Percentiles rank a stretch among this genome's conserved stretches.
These are phyloP conservation scores for Monosporascus cannonballus DNA, from an alignment of 2,329 filamentous ascomycete genomes.

Conservation along the genomic window DNA sequence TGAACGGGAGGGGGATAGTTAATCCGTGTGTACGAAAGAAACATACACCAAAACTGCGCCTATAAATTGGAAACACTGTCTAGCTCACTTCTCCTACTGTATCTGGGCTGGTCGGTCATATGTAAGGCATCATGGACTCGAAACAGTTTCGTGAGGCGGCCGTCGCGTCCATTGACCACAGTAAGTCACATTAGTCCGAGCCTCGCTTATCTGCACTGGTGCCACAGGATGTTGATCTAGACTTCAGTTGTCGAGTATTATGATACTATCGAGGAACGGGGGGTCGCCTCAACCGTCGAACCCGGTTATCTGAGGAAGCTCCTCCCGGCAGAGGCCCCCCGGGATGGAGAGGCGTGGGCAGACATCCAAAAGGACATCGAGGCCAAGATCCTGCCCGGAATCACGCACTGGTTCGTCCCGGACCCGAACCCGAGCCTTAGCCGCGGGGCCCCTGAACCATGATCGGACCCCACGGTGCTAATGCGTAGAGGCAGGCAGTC, in stretches of 20 bases:
- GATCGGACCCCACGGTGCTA: neutral
- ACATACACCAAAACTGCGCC: neutral
- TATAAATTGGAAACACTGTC: neutral
- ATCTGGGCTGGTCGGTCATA: neutral
- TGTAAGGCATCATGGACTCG: conserved; percentile 58
- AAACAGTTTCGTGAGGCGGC: conserved; percentile 73
- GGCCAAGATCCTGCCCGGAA: conserved; percentile 78
- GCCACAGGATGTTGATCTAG: conserved; percentile 1
- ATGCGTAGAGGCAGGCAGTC: conserved; percentile 52
- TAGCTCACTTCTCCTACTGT: neutral
- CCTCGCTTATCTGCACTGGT: conserved; percentile 2
- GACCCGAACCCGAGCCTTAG: neutral
- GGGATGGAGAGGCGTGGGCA: conserved; percentile 65
- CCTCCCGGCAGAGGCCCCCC: conserved; percentile 61
- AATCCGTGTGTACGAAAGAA: too few species aligned
- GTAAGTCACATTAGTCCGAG: conserved; percentile 41
- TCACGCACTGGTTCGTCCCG: conserved; percentile 69
- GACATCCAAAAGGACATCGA: conserved; percentile 80
- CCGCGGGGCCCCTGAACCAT: too few species aligned
- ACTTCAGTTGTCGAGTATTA: conserved; percentile 74
- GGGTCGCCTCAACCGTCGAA: conserved; percentile 70
- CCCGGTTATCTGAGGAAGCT: conserved; percentile 82
- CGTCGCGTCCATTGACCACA: conserved; percentile 74
- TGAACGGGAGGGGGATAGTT: too few species aligned
- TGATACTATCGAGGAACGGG: conserved; percentile 61